Evolutionary conservation across 2,329 filamentous ascomycete genomes (phyloP), one percentile per base, ranked within the genome.

Genomic region (Fusarium piperis): DNA sequence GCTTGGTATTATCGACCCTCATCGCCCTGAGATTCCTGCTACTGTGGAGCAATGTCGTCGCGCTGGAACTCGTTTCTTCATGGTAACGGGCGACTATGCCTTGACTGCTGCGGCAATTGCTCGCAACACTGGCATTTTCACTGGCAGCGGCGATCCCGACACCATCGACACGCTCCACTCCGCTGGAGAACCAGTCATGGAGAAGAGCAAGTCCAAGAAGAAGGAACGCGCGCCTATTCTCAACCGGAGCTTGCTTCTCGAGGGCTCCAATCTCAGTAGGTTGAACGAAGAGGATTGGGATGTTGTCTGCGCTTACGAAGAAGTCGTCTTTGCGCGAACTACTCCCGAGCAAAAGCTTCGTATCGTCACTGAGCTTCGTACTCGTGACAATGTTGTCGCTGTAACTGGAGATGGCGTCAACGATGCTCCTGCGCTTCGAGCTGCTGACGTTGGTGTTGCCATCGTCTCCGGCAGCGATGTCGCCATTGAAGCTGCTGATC

Each of bases 381-480:
- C 81, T 20, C 81, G 87, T 15, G 86, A 87, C 20, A 87, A 89
- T 30, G 87, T 87, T 1, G 91, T 89, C 12, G 91, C 90, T 35
- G 92, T 93, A 83, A 93, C 91, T n/a, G 92, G 92, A 32, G 92
- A 94, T 68, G 90, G 90, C 11, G 91, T 90, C 10, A 92, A 92
- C 63, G 90, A 92, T 67, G 90, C 89, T 0, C 90, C 90, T 1
- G 90, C 90, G 2, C 82, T 92, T 35, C 90, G 90, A 57, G 89
- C 89, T 33, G 90, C 90, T 1, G 90, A 92, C 69, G 89, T 92
- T 0, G 90, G 90, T n/a, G 92, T 94, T 61, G 89, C 89, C 4
- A 89, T 92, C 82, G 89, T 89, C 9, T 83, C 86, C 0, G 90
- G 90, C 5, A 89, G 86, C 6, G 90, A 92, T 63, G 89, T 92